Evolutionary conservation across 1,284 basidiomycete genomes (phyloP).

Genomic region (Wallemia mellicola): DNA sequence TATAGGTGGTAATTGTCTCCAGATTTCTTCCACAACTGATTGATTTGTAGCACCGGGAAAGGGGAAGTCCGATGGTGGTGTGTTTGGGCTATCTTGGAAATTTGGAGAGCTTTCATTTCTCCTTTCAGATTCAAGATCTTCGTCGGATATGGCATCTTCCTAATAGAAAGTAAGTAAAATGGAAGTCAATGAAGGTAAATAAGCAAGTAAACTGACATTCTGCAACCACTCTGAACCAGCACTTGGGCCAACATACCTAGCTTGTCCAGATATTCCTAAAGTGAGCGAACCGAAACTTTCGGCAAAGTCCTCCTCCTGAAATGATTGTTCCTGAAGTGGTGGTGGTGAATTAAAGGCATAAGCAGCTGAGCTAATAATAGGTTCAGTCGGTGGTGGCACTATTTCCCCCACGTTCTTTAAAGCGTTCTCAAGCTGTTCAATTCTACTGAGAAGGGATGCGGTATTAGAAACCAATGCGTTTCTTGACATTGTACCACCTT

Average conservation of each 20-base stretch:
- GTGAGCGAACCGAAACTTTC: conserved; percentile 19
- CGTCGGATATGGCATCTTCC: background rate
- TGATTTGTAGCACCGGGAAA: background rate
- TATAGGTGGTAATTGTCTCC: background rate
- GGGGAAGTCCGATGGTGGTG: background rate
- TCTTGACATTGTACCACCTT: conserved; percentile 13
- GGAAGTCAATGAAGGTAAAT: background rate
- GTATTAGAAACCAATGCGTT: conserved; percentile 24
- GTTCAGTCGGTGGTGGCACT: conserved; percentile 4
- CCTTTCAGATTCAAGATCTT: background rate
- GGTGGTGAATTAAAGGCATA: conserved; percentile 1
- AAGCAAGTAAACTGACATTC: conserved; percentile 10
- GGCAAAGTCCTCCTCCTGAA: conserved; percentile 9
- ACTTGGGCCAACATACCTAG: conserved; percentile 22
- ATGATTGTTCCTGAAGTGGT: conserved; percentile 11
- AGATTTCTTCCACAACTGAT: background rate
- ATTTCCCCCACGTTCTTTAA: conserved; percentile 3
- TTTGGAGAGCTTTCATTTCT: background rate
- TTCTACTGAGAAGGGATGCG: conserved; percentile 20
- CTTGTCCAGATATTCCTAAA: conserved; percentile 20
- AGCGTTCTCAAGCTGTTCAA: conserved; percentile 6
- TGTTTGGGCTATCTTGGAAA: background rate
- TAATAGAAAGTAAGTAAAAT: background rate
- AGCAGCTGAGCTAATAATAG: conserved; percentile 3
- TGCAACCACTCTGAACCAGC: conserved; percentile 22